These are phyloP conservation scores for Carex kokanica DNA, from an alignment of 176 grass and related monocot genomes.

Conservation along the genomic window DNA sequence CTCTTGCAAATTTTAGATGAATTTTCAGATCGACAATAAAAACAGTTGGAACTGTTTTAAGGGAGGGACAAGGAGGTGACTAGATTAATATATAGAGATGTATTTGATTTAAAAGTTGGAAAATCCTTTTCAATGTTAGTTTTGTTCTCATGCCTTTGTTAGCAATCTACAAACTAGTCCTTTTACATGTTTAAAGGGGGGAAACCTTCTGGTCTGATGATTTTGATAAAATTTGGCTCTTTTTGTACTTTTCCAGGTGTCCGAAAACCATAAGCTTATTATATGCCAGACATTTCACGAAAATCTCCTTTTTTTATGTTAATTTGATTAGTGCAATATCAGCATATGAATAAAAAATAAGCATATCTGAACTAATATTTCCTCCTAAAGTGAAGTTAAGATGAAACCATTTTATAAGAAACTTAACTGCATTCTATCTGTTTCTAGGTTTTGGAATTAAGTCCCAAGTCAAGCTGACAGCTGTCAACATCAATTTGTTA, in stretches of 20 bases:
- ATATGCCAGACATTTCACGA: neutral
- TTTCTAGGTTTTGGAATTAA: neutral
- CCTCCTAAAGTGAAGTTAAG: neutral
- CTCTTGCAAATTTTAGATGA: neutral
- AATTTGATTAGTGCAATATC: neutral
- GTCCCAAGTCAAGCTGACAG: neutral
- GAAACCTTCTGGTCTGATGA: neutral
- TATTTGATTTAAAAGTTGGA: neutral
- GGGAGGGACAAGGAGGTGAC: neutral
- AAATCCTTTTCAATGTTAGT: constrained; percentile 1
- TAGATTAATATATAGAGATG: neutral
- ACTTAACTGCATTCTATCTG: neutral
- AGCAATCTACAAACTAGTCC: neutral
- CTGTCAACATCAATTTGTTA: neutral
- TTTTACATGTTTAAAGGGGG: neutral
- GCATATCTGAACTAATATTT: neutral
- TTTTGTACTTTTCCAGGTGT: neutral
- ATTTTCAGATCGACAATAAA: neutral
- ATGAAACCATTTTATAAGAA: constrained; percentile 6
- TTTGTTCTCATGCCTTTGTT: neutral
- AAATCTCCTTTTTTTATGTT: neutral
- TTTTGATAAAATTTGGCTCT: neutral
- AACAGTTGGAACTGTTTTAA: neutral
- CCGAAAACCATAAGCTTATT: neutral
- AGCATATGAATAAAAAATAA: neutral